Percentiles rank a stretch among this genome's conserved stretches.
phyloP scores from a whole-genome alignment of 495 filamentous ascomycete genomes.

The Lepraria neglecta region DNA sequence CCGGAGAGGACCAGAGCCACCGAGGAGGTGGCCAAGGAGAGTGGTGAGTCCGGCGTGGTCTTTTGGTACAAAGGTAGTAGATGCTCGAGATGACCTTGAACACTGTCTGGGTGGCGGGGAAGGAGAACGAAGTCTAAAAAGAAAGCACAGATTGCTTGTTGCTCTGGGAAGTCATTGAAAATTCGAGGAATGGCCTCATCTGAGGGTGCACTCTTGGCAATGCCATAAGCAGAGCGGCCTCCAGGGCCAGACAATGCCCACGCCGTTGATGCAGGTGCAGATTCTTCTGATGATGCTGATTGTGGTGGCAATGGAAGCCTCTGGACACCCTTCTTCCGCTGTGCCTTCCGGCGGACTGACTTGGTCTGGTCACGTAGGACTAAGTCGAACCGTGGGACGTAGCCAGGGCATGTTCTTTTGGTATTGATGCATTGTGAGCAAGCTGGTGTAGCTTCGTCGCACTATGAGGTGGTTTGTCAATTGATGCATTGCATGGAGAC shows the following conservation, averaged over 20 bases:
- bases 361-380: conserved; percentile 61
- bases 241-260: conserved; percentile 13
- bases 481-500: not conserved
- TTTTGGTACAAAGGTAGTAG: conserved; percentile 49
- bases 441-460: conserved; percentile 46
- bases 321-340: conserved; percentile 21
- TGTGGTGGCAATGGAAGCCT: conserved; percentile 28
- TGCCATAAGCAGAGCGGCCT: conserved; percentile 4
- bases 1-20: conserved; percentile 49
- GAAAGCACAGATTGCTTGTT: conserved; percentile 49
- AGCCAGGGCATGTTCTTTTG: conserved; percentile 52
- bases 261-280: not conserved
- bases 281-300: conserved; percentile 16
- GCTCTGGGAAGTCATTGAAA: conserved; percentile 33
- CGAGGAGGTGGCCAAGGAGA: conserved; percentile 54
- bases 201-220: not conserved
- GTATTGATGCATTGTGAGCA: conserved; percentile 45
- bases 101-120: conserved; percentile 37
- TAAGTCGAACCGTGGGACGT: conserved; percentile 62
- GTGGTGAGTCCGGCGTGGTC: conserved; percentile 39
- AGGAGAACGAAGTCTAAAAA: conserved; percentile 50
- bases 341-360: conserved; percentile 48
- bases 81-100: conserved; percentile 50
- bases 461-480: conserved; percentile 31
- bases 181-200: conserved; percentile 17